Evolutionary conservation across 2,329 filamentous ascomycete species (phyloP).

Genomic region (Colletotrichum paranaense): DNA sequence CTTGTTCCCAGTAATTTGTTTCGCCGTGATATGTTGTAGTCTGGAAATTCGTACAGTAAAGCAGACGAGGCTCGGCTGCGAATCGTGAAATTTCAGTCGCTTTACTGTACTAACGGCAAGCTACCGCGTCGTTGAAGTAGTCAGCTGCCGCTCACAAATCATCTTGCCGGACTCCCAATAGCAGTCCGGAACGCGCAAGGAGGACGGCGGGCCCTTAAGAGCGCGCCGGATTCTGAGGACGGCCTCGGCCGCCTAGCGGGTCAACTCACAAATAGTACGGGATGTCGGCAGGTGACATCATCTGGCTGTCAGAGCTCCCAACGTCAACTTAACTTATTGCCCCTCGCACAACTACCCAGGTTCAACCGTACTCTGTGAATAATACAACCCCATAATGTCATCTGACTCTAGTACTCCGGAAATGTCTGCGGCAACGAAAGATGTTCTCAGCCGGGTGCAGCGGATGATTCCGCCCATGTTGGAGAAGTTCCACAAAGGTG

Average conservation of each 20-base stretch:
- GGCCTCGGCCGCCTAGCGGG: not conserved
- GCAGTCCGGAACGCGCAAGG: no score
- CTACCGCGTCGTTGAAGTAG: not conserved
- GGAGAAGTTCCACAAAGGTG: slow-evolving; percentile 95
- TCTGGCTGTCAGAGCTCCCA: slow-evolving; percentile 24
- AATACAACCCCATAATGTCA: slow-evolving; percentile 21
- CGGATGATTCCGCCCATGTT: slow-evolving; percentile 95
- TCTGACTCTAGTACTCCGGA: slow-evolving; percentile 43
- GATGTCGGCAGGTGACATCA: slow-evolving; percentile 27
- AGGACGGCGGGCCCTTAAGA: not conserved
- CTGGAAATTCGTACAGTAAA: not conserved
- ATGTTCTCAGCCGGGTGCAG: slow-evolving; percentile 83
- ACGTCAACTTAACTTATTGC: not conserved
- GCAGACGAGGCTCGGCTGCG: no score
- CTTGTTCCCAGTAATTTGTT: not conserved
- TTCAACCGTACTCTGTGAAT: not conserved
- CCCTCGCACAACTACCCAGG: not conserved
- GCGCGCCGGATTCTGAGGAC: no score
- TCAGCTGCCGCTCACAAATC: not conserved
- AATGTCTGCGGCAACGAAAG: slow-evolving; percentile 78
- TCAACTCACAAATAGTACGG: not conserved
- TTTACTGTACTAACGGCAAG: not conserved
- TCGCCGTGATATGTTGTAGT: not conserved
- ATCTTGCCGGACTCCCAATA: not conserved
- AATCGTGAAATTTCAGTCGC: not conserved